A percentile compares a stretch with the other conserved stretches of the same genome.
Evolutionary conservation across 1,139 yeast genomes (phyloP).

Genomic region (Yamadazyma triangularis): DNA sequence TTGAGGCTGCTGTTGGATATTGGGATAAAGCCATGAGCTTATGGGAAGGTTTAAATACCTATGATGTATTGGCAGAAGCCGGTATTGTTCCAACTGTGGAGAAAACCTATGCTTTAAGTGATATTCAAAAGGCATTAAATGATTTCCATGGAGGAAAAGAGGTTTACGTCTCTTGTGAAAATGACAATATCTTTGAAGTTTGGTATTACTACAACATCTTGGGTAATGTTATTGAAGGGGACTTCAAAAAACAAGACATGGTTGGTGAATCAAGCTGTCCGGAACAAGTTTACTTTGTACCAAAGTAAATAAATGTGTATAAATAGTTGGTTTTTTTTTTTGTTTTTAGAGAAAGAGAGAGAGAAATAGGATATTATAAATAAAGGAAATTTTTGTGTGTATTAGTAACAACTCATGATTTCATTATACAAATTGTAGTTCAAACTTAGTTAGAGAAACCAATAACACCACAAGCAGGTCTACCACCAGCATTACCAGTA

Average conservation of each 20-base stretch:
- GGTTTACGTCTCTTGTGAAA: conserved; percentile 33
- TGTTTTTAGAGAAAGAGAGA: background rate
- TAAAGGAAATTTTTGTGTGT: no score
- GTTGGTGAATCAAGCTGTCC: conserved; percentile 23
- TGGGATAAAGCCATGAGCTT: conserved; percentile 32
- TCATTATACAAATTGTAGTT: no score
- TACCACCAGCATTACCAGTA: conserved; percentile 98
- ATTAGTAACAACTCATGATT: no score
- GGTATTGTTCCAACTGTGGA: conserved; percentile 32
- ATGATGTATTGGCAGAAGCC: conserved; percentile 26
- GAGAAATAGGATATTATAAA: no score
- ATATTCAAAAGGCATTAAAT: conserved; percentile 28
- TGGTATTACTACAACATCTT: conserved; percentile 36
- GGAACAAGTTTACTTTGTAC: conserved; percentile 29
- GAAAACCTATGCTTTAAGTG: conserved; percentile 24
- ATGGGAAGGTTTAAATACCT: conserved; percentile 32
- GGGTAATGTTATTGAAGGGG: conserved; percentile 34
- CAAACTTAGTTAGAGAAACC: conserved; percentile 52
- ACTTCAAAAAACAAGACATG: conserved; percentile 25
- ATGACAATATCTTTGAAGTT: conserved; percentile 31
- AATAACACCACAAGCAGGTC: conserved; percentile 99
- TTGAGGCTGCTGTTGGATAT: conserved; percentile 30
- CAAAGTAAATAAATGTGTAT: conserved; percentile 22
- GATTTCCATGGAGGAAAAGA: conserved; percentile 23
- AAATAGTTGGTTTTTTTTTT: no score